Conservation (phyloP, 208 protist species). For the Acanthamoeba quina region DNA sequence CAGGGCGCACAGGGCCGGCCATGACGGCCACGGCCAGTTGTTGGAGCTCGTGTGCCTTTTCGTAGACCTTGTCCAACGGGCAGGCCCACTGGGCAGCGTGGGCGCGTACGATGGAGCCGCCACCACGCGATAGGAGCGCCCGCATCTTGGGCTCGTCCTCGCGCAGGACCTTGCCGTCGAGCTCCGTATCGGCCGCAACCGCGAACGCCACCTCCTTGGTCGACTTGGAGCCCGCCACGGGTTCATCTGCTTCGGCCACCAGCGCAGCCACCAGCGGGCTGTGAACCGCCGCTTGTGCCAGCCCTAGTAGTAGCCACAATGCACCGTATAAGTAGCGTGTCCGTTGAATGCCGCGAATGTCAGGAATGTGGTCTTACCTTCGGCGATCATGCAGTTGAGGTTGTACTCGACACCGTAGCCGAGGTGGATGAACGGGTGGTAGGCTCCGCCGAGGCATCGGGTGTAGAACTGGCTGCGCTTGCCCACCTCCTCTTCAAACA, state of each 20-base stretch:
- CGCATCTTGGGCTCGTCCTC: not conserved
- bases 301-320: no score
- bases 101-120: not conserved
- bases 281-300: constrained; percentile 7
- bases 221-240: not conserved
- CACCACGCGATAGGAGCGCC: not conserved
- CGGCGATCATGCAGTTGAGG: constrained; percentile 52
- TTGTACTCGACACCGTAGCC: constrained; percentile 42
- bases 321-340: no score
- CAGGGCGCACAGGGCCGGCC: not conserved
- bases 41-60: constrained; percentile 50
- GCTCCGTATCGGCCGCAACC: not conserved
- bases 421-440: constrained; percentile 18
- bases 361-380: no score
- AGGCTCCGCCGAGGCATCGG: not conserved
- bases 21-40: constrained; percentile 12
- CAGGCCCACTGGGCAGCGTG: constrained; percentile 11
- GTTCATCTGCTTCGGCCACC: not conserved
- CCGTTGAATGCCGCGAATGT: no score
- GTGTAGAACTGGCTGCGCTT: not conserved
- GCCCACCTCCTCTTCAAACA: constrained; percentile 24
- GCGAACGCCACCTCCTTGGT: not conserved
- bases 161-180: not conserved
- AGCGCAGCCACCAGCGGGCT: not conserved
- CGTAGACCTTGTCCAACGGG: not conserved